Evolutionary conservation across 257 asterid genomes (phyloP).

Genomic region (Solanum chmielewskii): DNA sequence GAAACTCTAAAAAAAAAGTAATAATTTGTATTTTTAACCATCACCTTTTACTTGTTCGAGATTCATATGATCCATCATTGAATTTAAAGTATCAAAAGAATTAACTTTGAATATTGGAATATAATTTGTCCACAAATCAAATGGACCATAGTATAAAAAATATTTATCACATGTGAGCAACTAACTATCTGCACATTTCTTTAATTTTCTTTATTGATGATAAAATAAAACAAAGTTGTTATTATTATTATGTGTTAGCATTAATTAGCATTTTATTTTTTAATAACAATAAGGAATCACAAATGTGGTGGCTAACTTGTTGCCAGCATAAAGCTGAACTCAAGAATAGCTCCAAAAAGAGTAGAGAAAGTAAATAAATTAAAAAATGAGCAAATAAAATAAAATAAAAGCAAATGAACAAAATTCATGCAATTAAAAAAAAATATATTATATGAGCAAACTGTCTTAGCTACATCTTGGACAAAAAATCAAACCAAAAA

Average conservation of each 20-base stretch:
- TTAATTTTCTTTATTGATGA: not conserved
- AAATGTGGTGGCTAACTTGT: not conserved
- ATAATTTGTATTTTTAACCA: not conserved
- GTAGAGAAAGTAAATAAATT: not conserved
- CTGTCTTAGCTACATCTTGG: not conserved
- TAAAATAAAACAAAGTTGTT: not conserved
- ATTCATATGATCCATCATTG: not conserved
- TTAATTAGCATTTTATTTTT: not conserved
- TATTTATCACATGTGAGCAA: not conserved
- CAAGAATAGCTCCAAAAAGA: not conserved
- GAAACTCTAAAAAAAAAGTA: not conserved
- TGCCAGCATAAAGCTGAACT: not conserved
- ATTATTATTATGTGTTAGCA: not conserved
- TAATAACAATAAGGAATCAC: not conserved
- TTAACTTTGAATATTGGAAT: not conserved
- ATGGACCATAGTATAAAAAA: not conserved
- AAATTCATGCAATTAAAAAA: not conserved
- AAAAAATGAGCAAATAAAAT: not conserved
- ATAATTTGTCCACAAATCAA: not conserved
- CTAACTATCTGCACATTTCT: not conserved
- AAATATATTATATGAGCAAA: not conserved
- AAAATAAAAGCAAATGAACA: not conserved
- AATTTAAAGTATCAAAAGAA: not conserved
- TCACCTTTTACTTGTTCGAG: not conserved
- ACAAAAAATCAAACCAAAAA: not conserved